These are phyloP conservation scores for Epichloe festucae DNA, from an alignment of 2,329 filamentous ascomycete species.

Conservation along the genomic window DNA sequence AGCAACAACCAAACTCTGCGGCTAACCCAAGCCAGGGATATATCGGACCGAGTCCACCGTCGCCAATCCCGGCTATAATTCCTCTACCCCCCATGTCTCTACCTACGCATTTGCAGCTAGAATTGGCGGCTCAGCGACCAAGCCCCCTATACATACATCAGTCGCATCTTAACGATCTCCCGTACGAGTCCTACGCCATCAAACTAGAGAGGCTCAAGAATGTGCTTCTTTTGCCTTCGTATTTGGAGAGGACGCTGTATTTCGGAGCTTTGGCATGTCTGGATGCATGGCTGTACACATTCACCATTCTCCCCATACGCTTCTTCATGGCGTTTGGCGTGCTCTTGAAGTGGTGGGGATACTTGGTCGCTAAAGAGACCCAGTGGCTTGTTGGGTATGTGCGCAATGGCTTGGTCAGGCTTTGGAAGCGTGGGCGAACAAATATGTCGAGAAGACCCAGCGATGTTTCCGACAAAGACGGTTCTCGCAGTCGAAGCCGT, in stretches of 20 bases:
- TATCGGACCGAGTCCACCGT: slow-evolving; percentile 23
- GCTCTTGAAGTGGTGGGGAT: slow-evolving; percentile 64
- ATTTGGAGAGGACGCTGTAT: slow-evolving; percentile 70
- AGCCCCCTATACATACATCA: slow-evolving; percentile 57
- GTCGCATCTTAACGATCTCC: slow-evolving; percentile 42
- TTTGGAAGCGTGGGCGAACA: slow-evolving; percentile 53
- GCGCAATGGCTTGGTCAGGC: slow-evolving; percentile 62
- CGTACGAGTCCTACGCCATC: slow-evolving; percentile 83
- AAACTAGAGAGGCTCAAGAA: slow-evolving; percentile 89
- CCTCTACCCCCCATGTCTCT: slow-evolving; percentile 57
- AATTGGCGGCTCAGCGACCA: slow-evolving; percentile 47
- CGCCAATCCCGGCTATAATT: slow-evolving; percentile 40
- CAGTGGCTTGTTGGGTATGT: slow-evolving; percentile 64
- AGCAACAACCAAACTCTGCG: slow-evolving; percentile 2
- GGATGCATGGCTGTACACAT: slow-evolving; percentile 92
- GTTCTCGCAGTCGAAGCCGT: slow-evolving; percentile 28
- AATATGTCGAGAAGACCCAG: slow-evolving; percentile 23
- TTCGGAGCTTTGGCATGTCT: slow-evolving; percentile 88
- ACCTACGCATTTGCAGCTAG: slow-evolving; percentile 51
- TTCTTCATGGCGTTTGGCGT: slow-evolving; percentile 73
- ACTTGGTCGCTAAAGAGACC: slow-evolving; percentile 58
- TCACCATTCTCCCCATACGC: slow-evolving; percentile 84
- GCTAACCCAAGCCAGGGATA: slow-evolving; percentile 7
- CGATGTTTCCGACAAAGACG: slow-evolving; percentile 23
- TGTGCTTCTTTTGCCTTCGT: slow-evolving; percentile 68